Evolutionary conservation across 306 rosid genomes (phyloP), one percentile per base, ranked within the genome.

Genomic region (Canavalia ensiformis): DNA sequence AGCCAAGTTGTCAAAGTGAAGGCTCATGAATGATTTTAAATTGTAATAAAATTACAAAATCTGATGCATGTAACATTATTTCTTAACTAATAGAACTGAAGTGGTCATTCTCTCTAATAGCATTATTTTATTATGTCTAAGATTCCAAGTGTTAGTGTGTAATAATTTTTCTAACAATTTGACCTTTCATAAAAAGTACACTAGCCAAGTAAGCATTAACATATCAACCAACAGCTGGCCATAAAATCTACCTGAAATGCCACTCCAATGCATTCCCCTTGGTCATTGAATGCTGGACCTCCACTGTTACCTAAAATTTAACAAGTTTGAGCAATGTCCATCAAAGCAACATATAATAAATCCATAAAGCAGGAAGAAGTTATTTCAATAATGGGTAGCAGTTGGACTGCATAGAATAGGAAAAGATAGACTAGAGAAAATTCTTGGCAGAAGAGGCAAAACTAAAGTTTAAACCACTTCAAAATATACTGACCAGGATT

Each of bases 211-310:
- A 81, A 75, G 29, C 54, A 75, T 25, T 39, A 60, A 76, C 4
- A 63, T 13, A 55, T 41, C 56, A 83, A 81, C 37, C 57, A 77
- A 71, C 44, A 80, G 85, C 12, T 63, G 65, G 84, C 79, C 80
- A 77, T 50, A 89, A 84, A 85, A 83, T 84, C 78, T 89, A 95
- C 99, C 99, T 95, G 99, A 90, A 95, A 95, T n/a, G 99, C 99
- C 80, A 95, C 98, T 46, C 99, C 99, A 78, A 95, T 95, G 94
- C 99, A 95, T 83, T 95, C 98, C 83, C 99, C 98, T 77, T 83
- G 89, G 86, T 86, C 98, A 83, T 91, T 95, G 89, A 95, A 95
- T 37, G 98, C 97, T n/a, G 99, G 99, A 35, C 99, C 99, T 81
- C 99, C 99, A n/a, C 98, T 95, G 87, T 95, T 95, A 88, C 99